phyloP scores from a whole-genome alignment of 2,329 filamentous ascomycete genomes.

The Exophiala calicioides region DNA sequence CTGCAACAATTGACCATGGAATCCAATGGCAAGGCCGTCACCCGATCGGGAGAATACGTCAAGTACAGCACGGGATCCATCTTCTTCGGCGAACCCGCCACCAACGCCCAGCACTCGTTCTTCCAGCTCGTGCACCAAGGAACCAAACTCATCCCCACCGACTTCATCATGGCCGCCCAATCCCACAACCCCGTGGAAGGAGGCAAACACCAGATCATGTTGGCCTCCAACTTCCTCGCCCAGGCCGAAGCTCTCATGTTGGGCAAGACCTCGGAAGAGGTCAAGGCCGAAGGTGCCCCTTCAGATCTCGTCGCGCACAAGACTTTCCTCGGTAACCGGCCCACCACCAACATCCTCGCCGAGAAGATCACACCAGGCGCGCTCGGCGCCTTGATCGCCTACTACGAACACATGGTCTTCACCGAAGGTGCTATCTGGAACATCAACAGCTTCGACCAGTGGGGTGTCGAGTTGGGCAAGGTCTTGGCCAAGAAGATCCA shows the following conservation, averaged over 20 bases:
- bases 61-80: conserved; percentile 98
- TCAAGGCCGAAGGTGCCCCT: conserved; percentile 50
- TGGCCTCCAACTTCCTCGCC: conserved; percentile 54
- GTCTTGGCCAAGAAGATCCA: conserved; percentile 90
- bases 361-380: conserved; percentile 92
- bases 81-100: conserved; percentile 96
- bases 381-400: conserved; percentile 91
- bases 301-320: conserved; percentile 83
- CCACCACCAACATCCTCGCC: conserved; percentile 91
- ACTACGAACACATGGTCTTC: conserved; percentile 99
- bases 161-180: conserved; percentile 95
- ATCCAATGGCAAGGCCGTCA: conserved; percentile 97
- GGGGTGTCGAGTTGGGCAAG: conserved; percentile 98
- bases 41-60: conserved; percentile 80
- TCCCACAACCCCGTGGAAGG: conserved; percentile 93
- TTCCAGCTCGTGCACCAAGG: conserved; percentile 99
- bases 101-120: conserved; percentile 99
- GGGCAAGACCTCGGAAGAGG: conserved; percentile 50
- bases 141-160: conserved; percentile 96
- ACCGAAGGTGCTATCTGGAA: conserved; percentile 98
- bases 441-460: conserved; percentile 99
- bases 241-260: conserved; percentile 58
- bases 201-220: conserved; percentile 83
- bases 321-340: conserved; percentile 96
- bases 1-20: conserved; percentile 99